These are phyloP conservation scores for Debaryomyces subglobosus DNA, from an alignment of 1,139 yeast species.

Conservation along the genomic window DNA sequence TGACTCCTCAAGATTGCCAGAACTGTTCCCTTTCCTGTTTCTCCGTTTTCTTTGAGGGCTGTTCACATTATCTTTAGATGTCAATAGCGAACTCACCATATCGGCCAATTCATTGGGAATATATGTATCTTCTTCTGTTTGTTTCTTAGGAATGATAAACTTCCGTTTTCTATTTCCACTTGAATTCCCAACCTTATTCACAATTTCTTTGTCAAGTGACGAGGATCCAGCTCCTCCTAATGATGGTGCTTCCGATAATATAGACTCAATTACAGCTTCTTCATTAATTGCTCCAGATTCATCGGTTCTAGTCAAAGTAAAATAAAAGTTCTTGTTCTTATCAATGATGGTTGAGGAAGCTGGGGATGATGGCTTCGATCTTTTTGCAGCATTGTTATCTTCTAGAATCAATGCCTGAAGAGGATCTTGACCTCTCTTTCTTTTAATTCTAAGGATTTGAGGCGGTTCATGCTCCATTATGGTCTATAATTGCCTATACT, in stretches of 20 bases:
- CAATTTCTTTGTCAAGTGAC: not conserved
- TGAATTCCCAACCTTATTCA: not conserved
- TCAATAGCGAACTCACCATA: conserved; percentile 64
- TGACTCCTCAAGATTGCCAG: conserved; percentile 19
- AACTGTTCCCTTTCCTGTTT: conserved; percentile 11
- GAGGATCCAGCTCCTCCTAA: conserved; percentile 15
- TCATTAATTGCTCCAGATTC: conserved; percentile 24
- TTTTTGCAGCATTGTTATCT: conserved; percentile 41
- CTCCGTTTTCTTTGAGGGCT: conserved; percentile 10
- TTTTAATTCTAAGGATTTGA: conserved; percentile 72
- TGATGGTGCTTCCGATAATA: conserved; percentile 19
- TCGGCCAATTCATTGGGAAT: conserved; percentile 67
- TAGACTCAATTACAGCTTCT: conserved; percentile 24
- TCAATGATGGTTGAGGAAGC: conserved; percentile 12
- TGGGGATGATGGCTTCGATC: conserved; percentile 48
- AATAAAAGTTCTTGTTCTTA: conserved; percentile 37
- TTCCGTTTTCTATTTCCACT: conserved; percentile 20
- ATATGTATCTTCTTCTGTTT: conserved; percentile 41
- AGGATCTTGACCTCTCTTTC: conserved; percentile 86
- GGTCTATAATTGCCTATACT: not conserved
- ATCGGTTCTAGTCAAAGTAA: conserved; percentile 69
- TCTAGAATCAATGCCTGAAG: conserved; percentile 69
- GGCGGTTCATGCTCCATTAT: conserved; percentile 39
- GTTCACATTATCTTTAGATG: conserved; percentile 10
- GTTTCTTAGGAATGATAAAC: conserved; percentile 39